Base-by-base conservation (phyloP, 2,329 filamentous ascomycete genomes). In the Aspergillus puulaauensis region DNA sequence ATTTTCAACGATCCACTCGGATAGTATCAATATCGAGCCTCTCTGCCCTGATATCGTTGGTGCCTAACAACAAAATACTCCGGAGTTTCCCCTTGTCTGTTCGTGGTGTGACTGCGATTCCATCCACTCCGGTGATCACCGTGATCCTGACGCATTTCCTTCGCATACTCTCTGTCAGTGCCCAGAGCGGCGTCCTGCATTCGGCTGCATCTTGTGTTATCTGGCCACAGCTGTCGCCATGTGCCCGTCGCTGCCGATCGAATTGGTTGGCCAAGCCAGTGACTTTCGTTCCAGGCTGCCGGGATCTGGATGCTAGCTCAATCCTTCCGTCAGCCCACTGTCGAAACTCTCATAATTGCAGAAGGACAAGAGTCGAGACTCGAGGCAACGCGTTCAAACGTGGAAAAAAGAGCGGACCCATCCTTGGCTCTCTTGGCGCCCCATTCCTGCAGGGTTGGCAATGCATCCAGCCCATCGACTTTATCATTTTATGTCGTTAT, bases 391-490 rank as follows among this genome's bases (percentile, higher is more conserved):
- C 12, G 43, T 60, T 60, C 51, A 43, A 60, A 52, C 9, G 4
- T 31, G 27, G 47, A 53, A 57, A 57, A 59, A 49, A 56, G 48
- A 44, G 43, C 27, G 27, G 27, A 1, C 27, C 27, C 27, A 47
- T 49, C 24, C 37, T 48, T 54, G 39, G 57, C 54, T 44, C 44
- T 33, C 57, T 61, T 60, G 57, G 60, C 57, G 4, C 19, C 37
- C 23, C 33, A 17, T 47, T 53, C 37, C 49, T 47, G 49, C 39
- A 43, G 50, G 55, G 45, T 48, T 44, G 44, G 40, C 3, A 12
- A 47, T 51, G 33, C 48, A n/a, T 54, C 54, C 31, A 50, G 46
- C 40, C 31, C 33, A 9, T 51, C 46, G 40, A 23, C 39, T 46
- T 56, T 39, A 50, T 54, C 52, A 47, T 41, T 41, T n/a, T 40